Evolutionary conservation across 2,329 filamentous ascomycete species (phyloP).

Genomic region (Aspergillus melleus): DNA sequence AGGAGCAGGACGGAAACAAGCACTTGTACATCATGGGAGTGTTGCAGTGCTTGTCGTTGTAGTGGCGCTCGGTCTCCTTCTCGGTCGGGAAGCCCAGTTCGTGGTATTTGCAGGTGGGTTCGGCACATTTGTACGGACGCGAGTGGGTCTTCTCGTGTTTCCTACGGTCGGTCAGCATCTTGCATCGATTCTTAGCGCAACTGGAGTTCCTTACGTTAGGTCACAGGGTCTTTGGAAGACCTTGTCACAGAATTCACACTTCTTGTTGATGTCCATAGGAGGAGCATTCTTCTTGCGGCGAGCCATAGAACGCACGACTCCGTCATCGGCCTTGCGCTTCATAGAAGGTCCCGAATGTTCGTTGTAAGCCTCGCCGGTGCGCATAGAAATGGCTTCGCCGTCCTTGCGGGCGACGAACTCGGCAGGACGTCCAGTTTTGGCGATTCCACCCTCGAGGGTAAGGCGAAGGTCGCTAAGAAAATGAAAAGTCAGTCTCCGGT

Average conservation of each 20-base stretch:
- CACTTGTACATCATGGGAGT: conserved; percentile 82
- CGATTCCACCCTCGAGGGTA: conserved; percentile 76
- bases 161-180: conserved; percentile 24
- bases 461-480: conserved; percentile 62
- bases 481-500: conserved; percentile 12
- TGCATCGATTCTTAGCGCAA: not conserved
- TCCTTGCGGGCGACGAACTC: conserved; percentile 82
- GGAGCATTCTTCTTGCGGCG: conserved; percentile 90
- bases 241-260: conserved; percentile 82
- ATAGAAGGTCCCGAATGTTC: conserved; percentile 38
- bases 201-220: conserved; percentile 57
- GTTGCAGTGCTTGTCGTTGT: conserved; percentile 91
- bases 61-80: conserved; percentile 93
- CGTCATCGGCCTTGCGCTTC: conserved; percentile 70
- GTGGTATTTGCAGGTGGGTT: conserved; percentile 83
- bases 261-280: conserved; percentile 78
- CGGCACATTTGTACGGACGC: conserved; percentile 89
- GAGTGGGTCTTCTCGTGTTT: conserved; percentile 99
- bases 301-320: conserved; percentile 90
- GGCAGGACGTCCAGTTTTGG: conserved; percentile 76
- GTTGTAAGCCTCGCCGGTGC: conserved; percentile 66
- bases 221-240: conserved; percentile 97
- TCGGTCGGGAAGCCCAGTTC: conserved; percentile 92
- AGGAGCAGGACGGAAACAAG: conserved; percentile 78
- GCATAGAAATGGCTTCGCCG: conserved; percentile 76